phyloP scores from a whole-genome alignment of 169 alveolate species.

The Plasmodium blacklocki region DNA sequence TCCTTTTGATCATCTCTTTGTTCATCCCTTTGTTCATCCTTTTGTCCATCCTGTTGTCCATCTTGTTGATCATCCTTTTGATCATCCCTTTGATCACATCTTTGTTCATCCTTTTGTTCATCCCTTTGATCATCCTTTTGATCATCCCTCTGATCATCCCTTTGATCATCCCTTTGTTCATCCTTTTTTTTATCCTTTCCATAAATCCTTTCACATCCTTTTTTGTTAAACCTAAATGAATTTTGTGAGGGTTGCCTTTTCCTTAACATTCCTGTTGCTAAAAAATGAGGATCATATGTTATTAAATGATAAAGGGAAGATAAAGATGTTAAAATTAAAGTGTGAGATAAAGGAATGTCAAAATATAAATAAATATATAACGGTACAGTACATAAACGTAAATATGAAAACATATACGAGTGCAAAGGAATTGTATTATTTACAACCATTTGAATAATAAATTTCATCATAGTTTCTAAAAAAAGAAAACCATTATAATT shows the following conservation, averaged over 20 bases:
- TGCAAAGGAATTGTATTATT: constrained; percentile 41
- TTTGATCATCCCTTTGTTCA: no score
- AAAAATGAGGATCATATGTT: constrained; percentile 62
- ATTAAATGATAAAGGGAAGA: constrained; percentile 35
- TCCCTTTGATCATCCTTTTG: no score
- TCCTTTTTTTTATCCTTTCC: background rate
- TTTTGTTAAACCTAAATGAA: background rate
- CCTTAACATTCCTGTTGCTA: constrained; percentile 52
- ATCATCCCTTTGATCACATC: no score
- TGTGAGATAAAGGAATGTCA: constrained; percentile 69
- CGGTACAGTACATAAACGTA: constrained; percentile 69
- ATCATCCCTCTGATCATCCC: background rate
- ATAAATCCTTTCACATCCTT: background rate
- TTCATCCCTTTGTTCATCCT: background rate
- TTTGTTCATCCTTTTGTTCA: background rate
- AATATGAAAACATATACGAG: constrained; percentile 50
- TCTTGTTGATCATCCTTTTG: background rate
- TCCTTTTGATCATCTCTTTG: no score
- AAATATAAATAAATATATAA: constrained; percentile 64
- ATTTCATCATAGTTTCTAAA: constrained; percentile 78
- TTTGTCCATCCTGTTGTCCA: background rate
- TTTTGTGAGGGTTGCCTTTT: background rate
- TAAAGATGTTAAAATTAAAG: constrained; percentile 56
- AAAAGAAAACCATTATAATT: constrained; percentile 71
- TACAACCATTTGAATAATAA: constrained; percentile 48